Evolutionary conservation across 371 early-diverging fungal species (phyloP), one percentile per base, ranked within the genome.

Genomic region (Caulochytrium protostelioides): DNA sequence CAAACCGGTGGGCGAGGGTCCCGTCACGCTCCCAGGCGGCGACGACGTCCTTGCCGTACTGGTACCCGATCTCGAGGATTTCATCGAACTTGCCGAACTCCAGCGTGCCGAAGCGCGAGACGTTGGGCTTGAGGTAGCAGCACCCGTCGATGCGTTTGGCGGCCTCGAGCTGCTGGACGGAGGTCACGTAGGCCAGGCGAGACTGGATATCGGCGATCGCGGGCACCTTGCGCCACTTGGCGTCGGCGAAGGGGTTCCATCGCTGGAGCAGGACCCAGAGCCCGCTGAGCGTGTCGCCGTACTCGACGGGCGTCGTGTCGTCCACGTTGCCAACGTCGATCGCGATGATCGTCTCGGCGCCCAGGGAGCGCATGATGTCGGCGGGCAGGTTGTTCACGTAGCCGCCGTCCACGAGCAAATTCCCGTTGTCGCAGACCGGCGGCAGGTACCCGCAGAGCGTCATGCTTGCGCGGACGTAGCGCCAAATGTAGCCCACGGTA

Each of bases 381-480:
- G 86, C 97, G 0, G 99, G 98, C 41, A 99, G 59, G 56, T 97
- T 97, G 59, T 98, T 95, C 63, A 91, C 68, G 54, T 99, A 99
- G 1, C 98, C 99, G 34, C 99, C 99, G 54, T 99, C 99, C 5
- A 98, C 73, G n/a, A 98, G 60, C 75, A 95, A 69, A 36, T 83
- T 71, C 17, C 90, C 94, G 38, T 83, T 74, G 50, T 97, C 94
- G 49, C 89, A 92, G 18, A 97, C 61, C 0, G 97, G 97, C 1
- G 91, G 91, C 48, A 90, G 59, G 46, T 71, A 67, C 9, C 95
- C 97, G 2, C 89, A 77, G 8, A 99, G 63, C 1, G 90, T 83
- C 99, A 99, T 99, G 32, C 90, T 89, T 1, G 99, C 98, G 17
- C 99, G 73, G 32, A 98, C 72, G 43, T 85, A 94, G 8, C 90